Evolutionary conservation across 2,329 filamentous ascomycete genomes (phyloP), one percentile per base, ranked within the genome.

Genomic region (Polychaeton citri): DNA sequence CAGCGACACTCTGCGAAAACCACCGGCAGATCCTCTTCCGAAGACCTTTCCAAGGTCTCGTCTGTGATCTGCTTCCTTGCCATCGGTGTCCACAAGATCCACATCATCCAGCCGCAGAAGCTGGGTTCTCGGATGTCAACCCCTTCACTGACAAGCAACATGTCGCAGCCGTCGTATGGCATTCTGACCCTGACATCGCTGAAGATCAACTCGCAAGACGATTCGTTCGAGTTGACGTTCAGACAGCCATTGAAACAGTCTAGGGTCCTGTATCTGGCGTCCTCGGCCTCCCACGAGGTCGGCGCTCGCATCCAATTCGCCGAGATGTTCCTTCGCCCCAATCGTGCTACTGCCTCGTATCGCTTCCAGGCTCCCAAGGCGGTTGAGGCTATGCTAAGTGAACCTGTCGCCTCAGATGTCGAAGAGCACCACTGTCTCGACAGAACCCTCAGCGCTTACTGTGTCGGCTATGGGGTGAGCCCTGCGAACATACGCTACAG

Each of bases 61-160:
- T 74, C 76, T 7, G 74, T 70, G 7, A 70, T 79, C 17, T 81
- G 73, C 55, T 81, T 81, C 50, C 65, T 83, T 42, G 77, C 72
- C 5, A 68, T 83, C 50, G 79, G 79, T 15, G 66, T 78, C 20
- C 76, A 81, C 59, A 79, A 78, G 51, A 60, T 82, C 21, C 78
- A 82, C 57, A 49, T 83, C 33, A 68, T 83, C 32, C 76, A 76
- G n/a, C 51, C 79, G 20, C 68, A 74, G 30, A 79, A 76, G 45
- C 63, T 49, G 6, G 42, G 62, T 20, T 67, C 65, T 45, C 65
- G 71, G 43, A 59, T 65, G 18, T 71, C 72, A 12, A 70, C 65
- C 44, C 68, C 68, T 18, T 72, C 70, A 9, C 51, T 76, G 34
- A 39, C 43, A 13, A 60, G 51, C 24, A 55, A 69, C 45, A 62